Percentiles rank a stretch among this genome's conserved stretches.
These are phyloP conservation scores for Saccharomyces mikatae DNA, from an alignment of 805 yeast species.

Conservation along the genomic window DNA sequence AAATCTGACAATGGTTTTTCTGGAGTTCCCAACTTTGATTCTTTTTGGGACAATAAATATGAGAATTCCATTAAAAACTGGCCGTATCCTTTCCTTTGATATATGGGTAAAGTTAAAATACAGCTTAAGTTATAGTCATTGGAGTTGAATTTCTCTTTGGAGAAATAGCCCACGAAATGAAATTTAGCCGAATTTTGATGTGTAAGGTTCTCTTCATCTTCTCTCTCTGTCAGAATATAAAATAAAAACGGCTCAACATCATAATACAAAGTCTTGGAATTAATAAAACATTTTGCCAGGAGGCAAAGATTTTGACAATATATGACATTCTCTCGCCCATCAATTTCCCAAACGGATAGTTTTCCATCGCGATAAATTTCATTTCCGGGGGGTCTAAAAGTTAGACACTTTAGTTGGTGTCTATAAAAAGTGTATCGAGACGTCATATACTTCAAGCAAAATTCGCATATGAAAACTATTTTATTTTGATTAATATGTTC, in stretches of 20 bases:
- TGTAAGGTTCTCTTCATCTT: constrained; percentile 32
- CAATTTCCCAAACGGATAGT: constrained; percentile 81
- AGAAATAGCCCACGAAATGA: constrained; percentile 89
- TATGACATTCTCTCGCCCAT: constrained; percentile 72
- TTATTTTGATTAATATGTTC: constrained; percentile 63
- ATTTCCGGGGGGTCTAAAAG: constrained; percentile 72
- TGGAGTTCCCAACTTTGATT: constrained; percentile 79
- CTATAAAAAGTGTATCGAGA: constrained; percentile 60
- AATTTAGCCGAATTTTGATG: constrained; percentile 30
- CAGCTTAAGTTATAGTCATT: constrained; percentile 83
- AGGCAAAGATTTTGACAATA: constrained; percentile 89
- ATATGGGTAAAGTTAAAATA: constrained; percentile 79
- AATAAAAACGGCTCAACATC: constrained; percentile 95
- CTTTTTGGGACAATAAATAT: constrained; percentile 66
- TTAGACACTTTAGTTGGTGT: constrained; percentile 67
- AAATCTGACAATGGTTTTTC: constrained; percentile 88
- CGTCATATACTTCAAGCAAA: constrained; percentile 71
- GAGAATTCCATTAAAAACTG: constrained; percentile 82
- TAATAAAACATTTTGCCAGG: constrained; percentile 78
- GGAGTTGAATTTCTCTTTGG: constrained; percentile 70
- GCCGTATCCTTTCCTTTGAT: constrained; percentile 86
- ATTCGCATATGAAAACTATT: constrained; percentile 70
- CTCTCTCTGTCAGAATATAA: constrained; percentile 67
- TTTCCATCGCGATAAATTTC: constrained; percentile 71
- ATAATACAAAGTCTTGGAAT: constrained; percentile 85